These are phyloP conservation scores for Cryptosporidium viatorum DNA, from an alignment of 169 alveolate genomes.

Conservation along the genomic window DNA sequence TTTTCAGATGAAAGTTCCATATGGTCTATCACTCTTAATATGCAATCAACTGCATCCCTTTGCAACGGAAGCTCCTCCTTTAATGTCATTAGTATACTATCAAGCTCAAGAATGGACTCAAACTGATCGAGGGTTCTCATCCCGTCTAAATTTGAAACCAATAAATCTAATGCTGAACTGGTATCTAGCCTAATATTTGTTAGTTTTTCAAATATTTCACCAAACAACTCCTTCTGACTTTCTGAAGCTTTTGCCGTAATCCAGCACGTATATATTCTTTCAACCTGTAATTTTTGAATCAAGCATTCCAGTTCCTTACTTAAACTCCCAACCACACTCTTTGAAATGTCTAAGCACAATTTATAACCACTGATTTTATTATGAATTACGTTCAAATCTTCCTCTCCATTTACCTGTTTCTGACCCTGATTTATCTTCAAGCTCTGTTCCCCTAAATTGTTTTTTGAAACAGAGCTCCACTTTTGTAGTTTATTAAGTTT, in stretches of 20 bases:
- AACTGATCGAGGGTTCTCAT: neutral
- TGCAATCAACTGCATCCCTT: conserved; percentile 71
- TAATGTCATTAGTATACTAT: neutral
- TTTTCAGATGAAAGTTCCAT: neutral
- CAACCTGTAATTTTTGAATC: conserved; percentile 44
- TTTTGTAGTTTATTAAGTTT: neutral
- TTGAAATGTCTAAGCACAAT: neutral
- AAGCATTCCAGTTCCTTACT: conserved; percentile 21
- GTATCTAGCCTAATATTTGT: neutral
- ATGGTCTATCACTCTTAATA: conserved; percentile 36
- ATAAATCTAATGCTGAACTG: neutral
- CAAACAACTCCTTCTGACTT: conserved; percentile 1
- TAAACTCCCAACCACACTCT: neutral
- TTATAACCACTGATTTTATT: no score
- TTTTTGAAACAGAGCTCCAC: neutral
- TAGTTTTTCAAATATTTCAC: conserved; percentile 9
- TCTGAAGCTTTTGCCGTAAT: conserved; percentile 50
- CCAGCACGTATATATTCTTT: conserved; percentile 67
- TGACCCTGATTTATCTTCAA: no score
- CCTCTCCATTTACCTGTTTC: neutral
- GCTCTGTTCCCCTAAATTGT: neutral
- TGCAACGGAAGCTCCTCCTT: conserved; percentile 36
- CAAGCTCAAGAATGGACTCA: neutral
- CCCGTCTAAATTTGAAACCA: conserved; percentile 12
- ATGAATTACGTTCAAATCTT: neutral